Percentiles rank a stretch among this genome's conserved stretches.
phyloP scores from a whole-genome alignment of 768 basidiomycete genomes.

The Russula abietina region DNA sequence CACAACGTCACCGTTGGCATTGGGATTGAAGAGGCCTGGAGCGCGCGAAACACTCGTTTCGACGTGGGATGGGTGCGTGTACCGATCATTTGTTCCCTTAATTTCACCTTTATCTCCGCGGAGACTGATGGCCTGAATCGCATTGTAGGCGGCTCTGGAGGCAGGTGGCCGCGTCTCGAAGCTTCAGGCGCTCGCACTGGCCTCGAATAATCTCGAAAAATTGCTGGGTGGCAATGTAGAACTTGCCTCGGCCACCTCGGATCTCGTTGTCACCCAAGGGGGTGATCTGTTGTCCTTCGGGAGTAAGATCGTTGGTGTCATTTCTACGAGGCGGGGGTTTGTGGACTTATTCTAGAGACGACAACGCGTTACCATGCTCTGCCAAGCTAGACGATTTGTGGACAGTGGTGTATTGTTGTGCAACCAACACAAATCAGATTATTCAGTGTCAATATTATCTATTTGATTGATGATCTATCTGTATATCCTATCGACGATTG shows the following conservation, averaged over 20 bases:
- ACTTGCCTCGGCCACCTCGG: conserved; percentile 17
- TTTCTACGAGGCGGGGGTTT: conserved; percentile 30
- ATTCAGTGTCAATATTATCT: neutral
- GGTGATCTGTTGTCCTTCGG: conserved; percentile 34
- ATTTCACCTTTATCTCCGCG: conserved; percentile 2
- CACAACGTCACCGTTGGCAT: conserved; percentile 71
- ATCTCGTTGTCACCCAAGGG: conserved; percentile 33
- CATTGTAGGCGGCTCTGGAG: conserved; percentile 25
- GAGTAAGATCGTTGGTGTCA: conserved; percentile 35
- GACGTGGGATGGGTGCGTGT: conserved; percentile 76
- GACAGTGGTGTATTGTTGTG: neutral
- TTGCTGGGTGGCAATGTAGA: conserved; percentile 38
- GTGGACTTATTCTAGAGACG: conserved; percentile 31
- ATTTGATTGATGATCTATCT: too few relatives aligned
- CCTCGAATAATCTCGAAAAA: conserved; percentile 42
- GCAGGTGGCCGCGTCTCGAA: conserved; percentile 31
- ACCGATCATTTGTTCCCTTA: conserved; percentile 11
- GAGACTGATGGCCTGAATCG: neutral
- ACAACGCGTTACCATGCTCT: neutral
- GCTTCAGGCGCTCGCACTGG: conserved; percentile 46
- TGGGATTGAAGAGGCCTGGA: conserved; percentile 61
- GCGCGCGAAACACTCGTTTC: conserved; percentile 69
- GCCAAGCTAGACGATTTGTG: neutral
- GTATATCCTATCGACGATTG: too few relatives aligned
- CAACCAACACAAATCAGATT: neutral